These are phyloP conservation scores for Juglanconis oblonga DNA, from an alignment of 2,329 filamentous ascomycete genomes.

Conservation along the genomic window DNA sequence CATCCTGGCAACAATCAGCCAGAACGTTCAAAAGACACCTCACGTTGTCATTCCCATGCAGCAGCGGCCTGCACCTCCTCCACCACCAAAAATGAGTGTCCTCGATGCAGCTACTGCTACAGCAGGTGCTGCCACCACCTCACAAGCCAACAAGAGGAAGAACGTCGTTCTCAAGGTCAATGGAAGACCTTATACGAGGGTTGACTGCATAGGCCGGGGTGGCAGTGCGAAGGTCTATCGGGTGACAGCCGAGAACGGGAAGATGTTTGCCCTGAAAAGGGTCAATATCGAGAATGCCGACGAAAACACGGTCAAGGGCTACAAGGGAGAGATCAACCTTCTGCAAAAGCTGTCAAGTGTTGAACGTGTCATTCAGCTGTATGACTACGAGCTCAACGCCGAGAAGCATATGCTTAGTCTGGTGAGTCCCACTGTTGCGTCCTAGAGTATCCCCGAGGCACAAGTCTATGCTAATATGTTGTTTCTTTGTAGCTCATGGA, in stretches of 20 bases:
- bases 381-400: constrained; percentile 90
- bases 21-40: constrained; percentile 59
- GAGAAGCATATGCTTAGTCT: constrained; percentile 86
- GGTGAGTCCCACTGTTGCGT: constrained; percentile 46
- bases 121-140: constrained; percentile 74
- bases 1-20: constrained; percentile 50
- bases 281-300: constrained; percentile 90
- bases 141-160: constrained; percentile 66
- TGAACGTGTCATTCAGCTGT: constrained; percentile 85
- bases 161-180: constrained; percentile 85
- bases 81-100: constrained; percentile 93
- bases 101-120: constrained; percentile 86
- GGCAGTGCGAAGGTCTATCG: constrained; percentile 94
- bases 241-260: constrained; percentile 95
- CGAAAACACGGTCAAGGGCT: constrained; percentile 77
- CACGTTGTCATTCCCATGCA: constrained; percentile 34
- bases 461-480: not conserved
- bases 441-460: not conserved
- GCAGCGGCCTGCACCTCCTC: constrained; percentile 64
- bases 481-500: constrained; percentile 75
- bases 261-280: constrained; percentile 89
- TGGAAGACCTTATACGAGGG: constrained; percentile 82
- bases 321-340: constrained; percentile 93
- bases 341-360: constrained; percentile 78
- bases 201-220: constrained; percentile 87